Percentiles rank a stretch among this genome's conserved stretches.
Conservation (phyloP, 805 yeast genomes). For the Candida vaughaniae region DNA sequence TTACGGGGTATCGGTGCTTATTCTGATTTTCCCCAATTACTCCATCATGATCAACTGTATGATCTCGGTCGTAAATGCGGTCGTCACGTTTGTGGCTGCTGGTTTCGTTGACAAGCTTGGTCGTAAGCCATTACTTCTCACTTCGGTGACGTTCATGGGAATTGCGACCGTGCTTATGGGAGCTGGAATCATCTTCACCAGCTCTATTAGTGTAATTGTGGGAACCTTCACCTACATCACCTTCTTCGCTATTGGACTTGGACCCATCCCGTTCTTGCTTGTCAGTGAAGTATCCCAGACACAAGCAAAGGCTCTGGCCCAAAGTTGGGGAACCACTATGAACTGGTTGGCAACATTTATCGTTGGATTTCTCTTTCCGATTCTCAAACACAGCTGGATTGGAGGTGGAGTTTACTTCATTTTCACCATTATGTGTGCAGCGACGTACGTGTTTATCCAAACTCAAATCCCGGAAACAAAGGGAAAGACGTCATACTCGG, state of each 20-base stretch:
- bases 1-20: constrained; percentile 85
- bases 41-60: constrained; percentile 73
- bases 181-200: constrained; percentile 54
- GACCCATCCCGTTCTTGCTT: constrained; percentile 91
- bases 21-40: constrained; percentile 66
- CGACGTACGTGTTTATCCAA: constrained; percentile 49
- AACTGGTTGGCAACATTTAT: constrained; percentile 90
- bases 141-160: constrained; percentile 70
- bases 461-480: constrained; percentile 71
- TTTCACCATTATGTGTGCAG: constrained; percentile 59
- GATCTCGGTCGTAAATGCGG: constrained; percentile 71
- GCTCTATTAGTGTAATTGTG: constrained; percentile 51
- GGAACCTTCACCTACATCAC: constrained; percentile 75
- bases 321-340: constrained; percentile 86
- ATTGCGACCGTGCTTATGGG: constrained; percentile 62
- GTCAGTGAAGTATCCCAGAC: constrained; percentile 86
- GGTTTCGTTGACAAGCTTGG: constrained; percentile 75
- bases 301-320: constrained; percentile 81
- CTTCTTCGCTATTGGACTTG: constrained; percentile 87
- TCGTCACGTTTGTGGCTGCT: constrained; percentile 74
- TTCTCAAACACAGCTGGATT: constrained; percentile 51
- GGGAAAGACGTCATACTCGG: constrained; percentile 57
- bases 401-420: constrained; percentile 80
- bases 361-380: constrained; percentile 80
- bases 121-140: constrained; percentile 56